A percentile compares a stretch with the other conserved stretches of the same genome.
Conservation (phyloP, 768 basidiomycete genomes). For the Filobasidium wieringae region DNA sequence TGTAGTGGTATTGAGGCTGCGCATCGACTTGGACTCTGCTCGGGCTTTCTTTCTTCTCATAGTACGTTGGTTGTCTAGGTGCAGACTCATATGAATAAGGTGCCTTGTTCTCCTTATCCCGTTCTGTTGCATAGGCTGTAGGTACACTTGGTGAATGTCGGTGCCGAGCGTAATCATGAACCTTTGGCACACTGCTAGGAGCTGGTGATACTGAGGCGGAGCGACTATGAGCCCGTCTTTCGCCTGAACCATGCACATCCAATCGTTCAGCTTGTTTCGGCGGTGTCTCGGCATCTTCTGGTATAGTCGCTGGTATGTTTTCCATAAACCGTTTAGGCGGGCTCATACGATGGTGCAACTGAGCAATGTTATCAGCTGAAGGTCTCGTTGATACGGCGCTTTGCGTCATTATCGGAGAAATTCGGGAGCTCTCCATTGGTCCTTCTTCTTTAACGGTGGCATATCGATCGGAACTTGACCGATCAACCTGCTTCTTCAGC, state of each 20-base stretch:
- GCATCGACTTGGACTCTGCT: neutral
- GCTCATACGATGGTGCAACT: neutral
- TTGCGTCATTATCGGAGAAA: no score
- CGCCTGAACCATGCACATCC: neutral
- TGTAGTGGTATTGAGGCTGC: neutral
- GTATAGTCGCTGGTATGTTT: neutral
- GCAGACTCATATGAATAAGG: no score
- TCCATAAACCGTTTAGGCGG: neutral
- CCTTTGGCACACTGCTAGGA: neutral
- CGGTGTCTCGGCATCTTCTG: neutral
- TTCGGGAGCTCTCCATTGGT: no score
- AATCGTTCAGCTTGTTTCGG: neutral
- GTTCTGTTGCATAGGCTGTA: neutral
- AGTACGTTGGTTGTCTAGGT: no score
- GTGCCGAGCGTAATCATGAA: neutral
- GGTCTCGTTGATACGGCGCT: neutral
- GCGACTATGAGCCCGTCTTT: neutral
- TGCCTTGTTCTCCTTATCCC: neutral
- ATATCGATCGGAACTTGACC: no score
- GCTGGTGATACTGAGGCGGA: neutral
- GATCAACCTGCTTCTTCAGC: no score
- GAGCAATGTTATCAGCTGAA: neutral
- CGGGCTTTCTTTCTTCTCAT: neutral
- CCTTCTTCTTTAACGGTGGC: no score
- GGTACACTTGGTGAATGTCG: neutral